phyloP scores from a whole-genome alignment of 2,329 filamentous ascomycete species.

The Paramyrothecium sp. region DNA sequence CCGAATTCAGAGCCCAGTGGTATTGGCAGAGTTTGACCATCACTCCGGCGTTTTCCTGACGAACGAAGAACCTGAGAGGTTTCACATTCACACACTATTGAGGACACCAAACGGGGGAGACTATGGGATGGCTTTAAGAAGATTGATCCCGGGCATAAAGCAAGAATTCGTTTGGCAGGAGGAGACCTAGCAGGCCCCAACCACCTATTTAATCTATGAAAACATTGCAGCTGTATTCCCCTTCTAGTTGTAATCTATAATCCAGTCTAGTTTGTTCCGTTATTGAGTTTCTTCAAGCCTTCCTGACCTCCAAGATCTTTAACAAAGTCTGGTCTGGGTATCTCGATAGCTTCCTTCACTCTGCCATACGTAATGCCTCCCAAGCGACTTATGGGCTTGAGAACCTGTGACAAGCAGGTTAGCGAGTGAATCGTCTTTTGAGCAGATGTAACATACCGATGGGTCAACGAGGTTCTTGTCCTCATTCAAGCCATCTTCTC shows the following conservation, averaged over 20 bases:
- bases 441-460: conserved; percentile 41
- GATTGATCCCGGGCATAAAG: conserved; percentile 29
- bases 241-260: neutral
- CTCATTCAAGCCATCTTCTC: conserved; percentile 84
- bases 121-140: conserved; percentile 60
- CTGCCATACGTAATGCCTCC: conserved; percentile 86
- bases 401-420: conserved; percentile 41
- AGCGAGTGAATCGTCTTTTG: neutral
- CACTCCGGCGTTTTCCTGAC: conserved; percentile 76
- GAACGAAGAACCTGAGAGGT: conserved; percentile 72
- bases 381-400: conserved; percentile 74
- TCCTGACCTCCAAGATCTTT: conserved; percentile 52
- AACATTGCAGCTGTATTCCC: too few species aligned
- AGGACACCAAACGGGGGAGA: conserved; percentile 74
- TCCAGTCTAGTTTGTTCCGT: conserved; percentile 5
- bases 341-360: conserved; percentile 66
- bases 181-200: too few species aligned
- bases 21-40: conserved; percentile 76
- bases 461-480: conserved; percentile 73
- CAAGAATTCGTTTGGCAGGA: conserved; percentile 18
- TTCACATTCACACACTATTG: conserved; percentile 75
- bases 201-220: too few species aligned
- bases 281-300: conserved; percentile 54
- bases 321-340: conserved; percentile 61
- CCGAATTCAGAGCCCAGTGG: conserved; percentile 72